Base-by-base conservation (phyloP, 2,329 filamentous ascomycete species). In the Sphaerostilbella broomeana region DNA sequence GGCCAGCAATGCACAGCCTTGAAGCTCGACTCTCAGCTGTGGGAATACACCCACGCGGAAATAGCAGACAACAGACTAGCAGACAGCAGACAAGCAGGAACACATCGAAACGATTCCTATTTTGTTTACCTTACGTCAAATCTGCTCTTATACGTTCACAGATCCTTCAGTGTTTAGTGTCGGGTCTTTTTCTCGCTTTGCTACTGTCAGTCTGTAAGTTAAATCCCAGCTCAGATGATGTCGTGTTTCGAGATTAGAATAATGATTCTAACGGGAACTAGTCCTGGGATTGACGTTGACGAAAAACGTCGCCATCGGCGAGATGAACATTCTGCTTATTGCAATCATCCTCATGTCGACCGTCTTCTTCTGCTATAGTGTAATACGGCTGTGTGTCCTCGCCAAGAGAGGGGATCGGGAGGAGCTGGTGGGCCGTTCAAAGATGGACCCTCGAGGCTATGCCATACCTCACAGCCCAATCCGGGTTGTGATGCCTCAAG, bases 261-360 rank as follows among this genome's bases (percentile, higher is more conserved):
- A 21, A 34, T 6, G 24, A 17, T 12, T 15, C 28, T 38, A 31
- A 22, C 43, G 24, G 13, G 24, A 8, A 9, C 4, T 35, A 92
- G 86, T 92, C 57, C 73, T 94, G 47, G 76, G 76, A 5, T 73
- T 94, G 30, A 75, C 79, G 15, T 68, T 88, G 30, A 81, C 81
- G 3, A 70, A 77, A 45, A 75, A 74, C 27, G 69, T 78, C 44
- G 67, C 75, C 35, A 75, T 75, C 28, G 77, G 77, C 57, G 83
- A 87, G 59, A 81, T 94, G 54, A 84, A 87, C 52, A 77, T 94
- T 43, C 69, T 94, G 38, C 72, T 94, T 44, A 81, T 94, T 41
- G 71, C 95, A 38, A 70, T 89, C 47, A 81, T 94, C 42, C 64
- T 94, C 36, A 67, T 81, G 37, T 73, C 81, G 22, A 80, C 82